phyloP scores from a whole-genome alignment of 1,284 basidiomycete genomes.

The Boletus semigastroideus region DNA sequence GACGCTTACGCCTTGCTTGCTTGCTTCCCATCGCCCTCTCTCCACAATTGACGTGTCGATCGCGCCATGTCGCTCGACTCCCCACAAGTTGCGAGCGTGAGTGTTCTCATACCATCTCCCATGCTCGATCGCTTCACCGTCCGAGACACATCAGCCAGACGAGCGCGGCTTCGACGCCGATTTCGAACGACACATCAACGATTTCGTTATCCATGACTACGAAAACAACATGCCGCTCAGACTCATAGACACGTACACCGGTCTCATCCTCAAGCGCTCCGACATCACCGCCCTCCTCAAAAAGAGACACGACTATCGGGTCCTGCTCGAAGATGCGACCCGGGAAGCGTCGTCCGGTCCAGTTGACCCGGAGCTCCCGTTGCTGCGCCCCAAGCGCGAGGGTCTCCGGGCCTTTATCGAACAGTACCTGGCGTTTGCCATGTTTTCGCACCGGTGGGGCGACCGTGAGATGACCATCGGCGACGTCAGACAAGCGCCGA shows the following conservation, averaged over 20 bases:
- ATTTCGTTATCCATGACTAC: not conserved
- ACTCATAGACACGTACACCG: conserved; percentile 6
- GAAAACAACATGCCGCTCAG: conserved; percentile 1
- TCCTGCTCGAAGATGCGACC: not conserved
- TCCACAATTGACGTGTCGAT: not conserved
- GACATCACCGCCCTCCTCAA: conserved; percentile 1
- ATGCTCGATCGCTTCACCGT: not conserved
- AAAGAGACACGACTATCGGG: not conserved
- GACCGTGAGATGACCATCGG: not conserved
- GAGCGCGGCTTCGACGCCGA: not conserved
- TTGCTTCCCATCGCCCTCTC: not conserved
- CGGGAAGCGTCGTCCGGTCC: not conserved
- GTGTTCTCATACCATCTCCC: not conserved
- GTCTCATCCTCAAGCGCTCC: conserved; percentile 1
- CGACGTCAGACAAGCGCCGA: not conserved
- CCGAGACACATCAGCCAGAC: not conserved
- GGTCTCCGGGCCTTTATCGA: not conserved
- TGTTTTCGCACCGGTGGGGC: conserved; percentile 6
- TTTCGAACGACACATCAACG: not conserved
- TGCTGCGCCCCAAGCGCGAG: not conserved
- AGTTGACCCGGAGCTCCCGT: not conserved
- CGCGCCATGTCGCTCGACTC: not conserved
- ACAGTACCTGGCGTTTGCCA: conserved; percentile 3
- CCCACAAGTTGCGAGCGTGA: not conserved
- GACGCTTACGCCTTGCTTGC: not conserved